Evolutionary conservation across 2,329 filamentous ascomycete genomes (phyloP), one percentile per base, ranked within the genome.

Genomic region (Colletotrichum sp.): DNA sequence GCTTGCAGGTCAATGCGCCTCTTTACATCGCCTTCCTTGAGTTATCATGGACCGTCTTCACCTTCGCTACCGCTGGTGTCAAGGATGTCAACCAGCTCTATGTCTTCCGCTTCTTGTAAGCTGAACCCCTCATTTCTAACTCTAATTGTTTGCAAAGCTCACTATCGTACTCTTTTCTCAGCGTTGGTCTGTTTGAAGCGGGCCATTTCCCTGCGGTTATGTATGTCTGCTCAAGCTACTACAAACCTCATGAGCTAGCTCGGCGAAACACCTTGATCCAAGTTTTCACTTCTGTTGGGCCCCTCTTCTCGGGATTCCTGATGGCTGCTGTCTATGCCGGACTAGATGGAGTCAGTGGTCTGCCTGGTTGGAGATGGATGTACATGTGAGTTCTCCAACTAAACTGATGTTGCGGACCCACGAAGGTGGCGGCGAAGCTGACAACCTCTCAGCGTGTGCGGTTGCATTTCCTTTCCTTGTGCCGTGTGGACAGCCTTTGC

Each of bases 201-300:
- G 81, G 80, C 6, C 80, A 82, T 65, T 82, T 82, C 10, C 80
- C 81, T 0, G 81, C 79, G 10, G 80, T 82, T 26, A 82, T 82
- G 80, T 82, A 81, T 65, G 73, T 82, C 5, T 80, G 79, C 69
- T 82, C 81, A 39, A 81, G 80, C 72, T 82, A 82, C 73, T 81
- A 81, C 78, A 81, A 81, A 68, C 81, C 81, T 9, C 80, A 82
- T 34, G 81, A 82, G 69, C 76, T 82, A 18, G 81, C 81, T 13
- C 78, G 81, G 2, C 81, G 81, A 66, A 82, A 82, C 66, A 72
- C 80, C 1, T n/a, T 82, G 30, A 82, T 82, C 6, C 81, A 82
- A 18, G 65, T 82, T 4, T 82, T 81, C 39, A 79, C 78, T 21
- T 77, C 76, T 0, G 79, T 82, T 8, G 81, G 80, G 0, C 81